Evolutionary conservation across 2,329 filamentous ascomycete species (phyloP), one percentile per base, ranked within the genome.

Genomic region (Fusarium liriodendri): DNA sequence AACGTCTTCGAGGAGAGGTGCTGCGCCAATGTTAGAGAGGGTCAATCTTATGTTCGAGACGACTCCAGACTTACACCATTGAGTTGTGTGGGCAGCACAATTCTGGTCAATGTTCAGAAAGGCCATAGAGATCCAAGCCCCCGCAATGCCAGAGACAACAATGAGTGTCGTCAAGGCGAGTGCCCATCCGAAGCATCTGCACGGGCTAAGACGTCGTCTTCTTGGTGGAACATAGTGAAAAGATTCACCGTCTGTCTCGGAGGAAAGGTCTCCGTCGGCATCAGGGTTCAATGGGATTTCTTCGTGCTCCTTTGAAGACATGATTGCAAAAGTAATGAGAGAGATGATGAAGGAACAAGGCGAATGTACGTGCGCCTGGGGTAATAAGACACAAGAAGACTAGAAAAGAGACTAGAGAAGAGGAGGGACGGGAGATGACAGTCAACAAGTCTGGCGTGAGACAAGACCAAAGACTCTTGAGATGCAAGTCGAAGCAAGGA

Each of bases 1-100:
- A 6, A 84, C 78, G 13, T 83, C 78, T 5, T 76, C 72, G 0
- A 85, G 69, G 3, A 85, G 60, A 3, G 84, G 81, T 14, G 82
- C 82, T 83, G 6, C 1, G 16, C 13, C 16, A 20, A 35, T 6
- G 62, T 72, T 54, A 76, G 61, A 55, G 4, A 32, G 16, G 3
- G 11, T 3, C 5, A 4, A 18, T 0, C 2, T 22, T 0, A 1
- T 18, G 18, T 14, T 10, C 4, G 1, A 6, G 11, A 6, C 4
- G 22, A n/a, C 16, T 27, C 7, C 9, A 6, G 3, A 79, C 82
- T 77, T 77, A 84, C 82, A 84, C 77, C 82, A 84, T 37, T 81
- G 78, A n/a, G 80, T 74, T 8, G 83, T 84, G 20, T 83, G 79
- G 1, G 73, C 38, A 38, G 75, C 76, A 33, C 76, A 78, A 5